Conservation (phyloP, 2,329 filamentous ascomycete species). For the Dactylellina drechsleri region DNA sequence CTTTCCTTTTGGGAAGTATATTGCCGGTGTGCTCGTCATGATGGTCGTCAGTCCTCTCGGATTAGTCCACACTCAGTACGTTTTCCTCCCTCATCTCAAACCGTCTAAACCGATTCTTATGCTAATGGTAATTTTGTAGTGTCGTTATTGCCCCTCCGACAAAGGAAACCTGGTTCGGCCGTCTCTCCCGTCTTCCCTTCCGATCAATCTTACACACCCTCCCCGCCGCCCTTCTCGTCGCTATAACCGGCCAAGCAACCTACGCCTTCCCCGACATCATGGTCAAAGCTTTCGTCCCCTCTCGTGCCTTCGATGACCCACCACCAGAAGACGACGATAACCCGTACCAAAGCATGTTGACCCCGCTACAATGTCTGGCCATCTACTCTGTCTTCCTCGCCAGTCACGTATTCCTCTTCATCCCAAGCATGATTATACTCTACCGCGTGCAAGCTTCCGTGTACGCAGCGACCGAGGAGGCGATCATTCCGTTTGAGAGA, state of each 20-base stretch:
- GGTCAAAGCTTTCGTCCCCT: constrained; percentile 58
- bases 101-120: not conserved
- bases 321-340: constrained; percentile 52
- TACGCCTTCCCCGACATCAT: constrained; percentile 51
- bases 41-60: constrained; percentile 74
- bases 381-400: constrained; percentile 65
- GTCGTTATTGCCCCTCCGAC: constrained; percentile 80
- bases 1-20: constrained; percentile 63
- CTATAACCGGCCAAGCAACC: constrained; percentile 65
- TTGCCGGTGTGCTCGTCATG: constrained; percentile 69
- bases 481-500: constrained; percentile 90
- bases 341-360: constrained; percentile 58
- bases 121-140: constrained; percentile 52
- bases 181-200: constrained; percentile 73
- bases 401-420: constrained; percentile 71
- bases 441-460: constrained; percentile 87
- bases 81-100: constrained; percentile 3
- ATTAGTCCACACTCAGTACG: constrained; percentile 79
- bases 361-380: constrained; percentile 60
- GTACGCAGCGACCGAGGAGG: constrained; percentile 80
- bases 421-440: constrained; percentile 80
- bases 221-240: constrained; percentile 73
- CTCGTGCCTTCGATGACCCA: constrained; percentile 60
- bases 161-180: constrained; percentile 72
- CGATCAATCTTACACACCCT: constrained; percentile 75